Percentiles rank a stretch among this genome's conserved stretches.
These are phyloP conservation scores for Sugiyamaella novakii DNA, from an alignment of 1,139 yeast genomes.

Conservation along the genomic window DNA sequence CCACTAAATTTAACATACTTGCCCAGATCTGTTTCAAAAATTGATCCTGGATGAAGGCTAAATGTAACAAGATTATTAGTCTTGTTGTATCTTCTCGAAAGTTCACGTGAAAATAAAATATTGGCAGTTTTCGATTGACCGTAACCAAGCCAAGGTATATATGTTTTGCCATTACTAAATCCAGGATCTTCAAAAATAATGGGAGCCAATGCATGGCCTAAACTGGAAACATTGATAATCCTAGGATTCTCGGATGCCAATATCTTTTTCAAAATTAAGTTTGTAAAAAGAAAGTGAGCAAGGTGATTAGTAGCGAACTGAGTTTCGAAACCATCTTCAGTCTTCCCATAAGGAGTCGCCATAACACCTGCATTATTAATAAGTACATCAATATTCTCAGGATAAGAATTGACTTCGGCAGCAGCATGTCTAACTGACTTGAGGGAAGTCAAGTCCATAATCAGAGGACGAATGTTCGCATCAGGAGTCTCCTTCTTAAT, in stretches of 20 bases:
- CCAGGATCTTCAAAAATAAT: constrained; percentile 35
- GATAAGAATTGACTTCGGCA: constrained; percentile 12
- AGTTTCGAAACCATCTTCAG: constrained; percentile 64
- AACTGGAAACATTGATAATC: constrained; percentile 64
- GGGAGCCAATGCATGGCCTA: constrained; percentile 53
- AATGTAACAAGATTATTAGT: constrained; percentile 21
- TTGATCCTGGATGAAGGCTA: constrained; percentile 25
- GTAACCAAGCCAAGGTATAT: constrained; percentile 26
- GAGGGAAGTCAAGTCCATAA: constrained; percentile 19
- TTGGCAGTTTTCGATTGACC: constrained; percentile 37
- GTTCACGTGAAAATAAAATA: constrained; percentile 22
- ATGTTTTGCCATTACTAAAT: constrained; percentile 24
- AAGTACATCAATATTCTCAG: constrained; percentile 20
- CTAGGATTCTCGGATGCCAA: constrained; percentile 46
- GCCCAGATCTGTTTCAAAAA: constrained; percentile 20
- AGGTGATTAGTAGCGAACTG: constrained; percentile 73
- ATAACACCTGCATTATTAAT: constrained; percentile 26
- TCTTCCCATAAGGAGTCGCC: constrained; percentile 21
- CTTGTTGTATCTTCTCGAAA: constrained; percentile 12
- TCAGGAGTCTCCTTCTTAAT: constrained; percentile 13
- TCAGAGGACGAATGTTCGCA: constrained; percentile 15
- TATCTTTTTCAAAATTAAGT: constrained; percentile 26
- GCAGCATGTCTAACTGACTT: constrained; percentile 21
- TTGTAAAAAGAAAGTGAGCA: constrained; percentile 51
- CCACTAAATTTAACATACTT: constrained; percentile 14